Conservation (phyloP, 345 rosid species). For the Eucalyptus polyanthemos region DNA sequence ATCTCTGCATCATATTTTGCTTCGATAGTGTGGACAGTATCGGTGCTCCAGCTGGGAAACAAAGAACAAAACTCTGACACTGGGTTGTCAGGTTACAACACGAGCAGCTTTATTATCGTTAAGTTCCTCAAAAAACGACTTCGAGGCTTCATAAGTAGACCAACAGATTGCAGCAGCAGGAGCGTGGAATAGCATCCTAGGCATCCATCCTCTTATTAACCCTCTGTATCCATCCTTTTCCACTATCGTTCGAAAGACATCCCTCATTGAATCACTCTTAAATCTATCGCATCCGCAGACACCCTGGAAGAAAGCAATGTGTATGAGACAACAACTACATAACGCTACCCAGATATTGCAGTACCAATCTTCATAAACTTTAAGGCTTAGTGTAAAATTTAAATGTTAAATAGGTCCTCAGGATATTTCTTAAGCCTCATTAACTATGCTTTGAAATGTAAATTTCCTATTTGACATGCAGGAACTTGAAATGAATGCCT, state of each 20-base stretch:
- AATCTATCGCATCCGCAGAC: conserved; percentile 96
- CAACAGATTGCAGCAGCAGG: conserved; percentile 99
- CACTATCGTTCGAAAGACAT: conserved; percentile 53
- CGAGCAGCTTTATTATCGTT: conserved; percentile 20
- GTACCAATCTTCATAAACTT: neutral
- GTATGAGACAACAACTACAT: neutral
- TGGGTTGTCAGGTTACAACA: conserved; percentile 17
- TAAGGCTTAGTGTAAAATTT: neutral
- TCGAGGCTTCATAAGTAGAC: conserved; percentile 82
- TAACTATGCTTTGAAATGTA: neutral
- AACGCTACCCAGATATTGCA: neutral
- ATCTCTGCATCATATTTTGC: neutral
- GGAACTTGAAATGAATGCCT: neutral
- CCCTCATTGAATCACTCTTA: conserved; percentile 52
- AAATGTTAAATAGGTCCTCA: neutral
- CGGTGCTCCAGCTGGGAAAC: neutral
- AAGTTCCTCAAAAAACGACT: conserved; percentile 57
- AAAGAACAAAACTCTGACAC: neutral
- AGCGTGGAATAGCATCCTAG: conserved; percentile 97
- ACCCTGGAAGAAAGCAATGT: conserved; percentile 41
- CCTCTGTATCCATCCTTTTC: conserved; percentile 83
- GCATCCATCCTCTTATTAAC: conserved; percentile 88
- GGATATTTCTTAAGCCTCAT: neutral
- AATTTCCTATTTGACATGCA: neutral
- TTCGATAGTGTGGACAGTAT: neutral